Base-by-base conservation (phyloP, 2,329 filamentous ascomycete species). In the Lachnellula willkommii region DNA sequence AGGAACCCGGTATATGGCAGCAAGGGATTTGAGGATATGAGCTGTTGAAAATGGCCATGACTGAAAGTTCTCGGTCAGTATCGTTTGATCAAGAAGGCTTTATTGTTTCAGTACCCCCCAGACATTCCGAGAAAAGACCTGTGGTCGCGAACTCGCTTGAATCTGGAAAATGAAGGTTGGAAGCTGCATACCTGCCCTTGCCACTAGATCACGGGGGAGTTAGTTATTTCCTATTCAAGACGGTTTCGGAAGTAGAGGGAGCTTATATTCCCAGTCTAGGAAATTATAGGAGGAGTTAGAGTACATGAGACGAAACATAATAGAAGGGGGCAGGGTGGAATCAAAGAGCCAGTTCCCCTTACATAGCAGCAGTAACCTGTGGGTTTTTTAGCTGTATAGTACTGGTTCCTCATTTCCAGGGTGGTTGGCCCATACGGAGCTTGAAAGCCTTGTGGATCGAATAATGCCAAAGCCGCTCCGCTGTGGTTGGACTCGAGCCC, bases 21-120 rank as follows among this genome's bases (percentile, higher is more conserved):
- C 74, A 12, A 77, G 66, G 1, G 74, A 73, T 15, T 70, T 71
- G 5, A 76, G 67, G 14, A 70, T 74, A 53, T 75, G 71, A 4
- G 70, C 62, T 1, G 74, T 77, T 2, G 71, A 71, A 58, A 70
- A 77, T 2, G 75, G 74, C 75, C 75, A 77, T n/a, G 71, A 74
- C 58, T 73, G 72, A 1, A 28, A 28, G 26, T 28, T 28, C 26
- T 28, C 26, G 6, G 26, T 28, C 8, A 28, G 26, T 8, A 2
- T 28, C 8, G 26, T 28, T 28, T 28, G 26, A 28, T 28, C 26
- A 8, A 28, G 26, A 28, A 28, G 26, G 26, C 26, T 8, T 28
- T 28, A 28, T 28, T 28, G 26, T 28, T 8, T 28, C 26, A 28
- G 26, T 28, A 28, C 26, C 8, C 5, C 26, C 26, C 26, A 28